Evolutionary conservation across 208 protist genomes (phyloP), one percentile per base, ranked within the genome.

Genomic region (Acanthamoeba triangularis): DNA sequence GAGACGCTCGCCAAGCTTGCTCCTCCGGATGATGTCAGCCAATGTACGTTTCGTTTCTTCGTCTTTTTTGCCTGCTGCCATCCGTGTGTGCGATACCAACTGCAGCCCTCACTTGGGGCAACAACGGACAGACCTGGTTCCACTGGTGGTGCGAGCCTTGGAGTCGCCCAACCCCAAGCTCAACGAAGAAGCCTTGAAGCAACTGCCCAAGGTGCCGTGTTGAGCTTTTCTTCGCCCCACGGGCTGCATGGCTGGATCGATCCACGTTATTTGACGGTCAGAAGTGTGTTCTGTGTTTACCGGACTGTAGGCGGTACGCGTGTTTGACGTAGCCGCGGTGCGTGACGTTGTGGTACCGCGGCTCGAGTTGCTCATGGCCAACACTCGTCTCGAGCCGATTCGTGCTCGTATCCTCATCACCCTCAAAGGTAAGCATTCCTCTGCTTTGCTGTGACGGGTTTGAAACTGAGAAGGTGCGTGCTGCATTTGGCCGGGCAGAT

Each of bases 121-220:
- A 28, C 56, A 11, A 63, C 18, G 74, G 37, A 84, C 23, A 88
- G 80, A 88, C 41, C 25, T 88, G 49, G 41, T 88, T 16, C 80
- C 80, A 35, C 23, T 88, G 14, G 49, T 61, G 41, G 44, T 61
- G 18, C 80, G 80, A 18, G 37, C 49, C 6, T 30, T 88, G 41
- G 80, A 88, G 80, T n/a, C 41, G n/a, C 52, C 80, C 28, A 54
- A 88, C 80, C 80, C 80, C 0, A 88, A 88, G 80, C 41, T 88
- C 49, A 54, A 88, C 41, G 47, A 88, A 37, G 80, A 88, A 59
- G 80, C 52, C 28, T 41, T 88, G 5, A 88, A 88, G 49, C 80
- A 88, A 11, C 25, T 88, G 30, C 80, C 80, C 23, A 88, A 88
- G 52, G 80, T 88, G 41, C 37, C 37, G 23, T 41, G 30, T 63